Percentiles rank a stretch among this genome's conserved stretches.
Conservation (phyloP, 202 grass and related monocot genomes). For the Panicum virgatum region DNA sequence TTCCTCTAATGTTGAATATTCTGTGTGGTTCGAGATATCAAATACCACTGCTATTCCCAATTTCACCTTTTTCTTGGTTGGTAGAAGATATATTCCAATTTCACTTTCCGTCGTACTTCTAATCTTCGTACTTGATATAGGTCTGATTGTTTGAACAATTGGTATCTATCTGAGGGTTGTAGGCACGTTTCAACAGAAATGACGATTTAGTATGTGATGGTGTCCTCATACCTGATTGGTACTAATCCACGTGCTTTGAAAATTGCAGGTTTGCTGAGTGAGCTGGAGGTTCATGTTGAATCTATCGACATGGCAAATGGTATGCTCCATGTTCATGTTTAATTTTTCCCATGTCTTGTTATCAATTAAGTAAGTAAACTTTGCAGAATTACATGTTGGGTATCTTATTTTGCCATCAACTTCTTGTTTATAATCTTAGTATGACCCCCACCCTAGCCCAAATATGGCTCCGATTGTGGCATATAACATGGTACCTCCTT, state of each 20-base stretch:
- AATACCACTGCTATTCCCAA: not conserved
- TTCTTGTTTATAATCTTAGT: not conserved
- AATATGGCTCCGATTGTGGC: not conserved
- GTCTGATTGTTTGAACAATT: not conserved
- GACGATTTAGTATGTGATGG: not conserved
- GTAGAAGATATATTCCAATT: not conserved
- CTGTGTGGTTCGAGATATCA: not conserved
- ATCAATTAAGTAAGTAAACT: not conserved
- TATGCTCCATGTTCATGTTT: conserved; percentile 31
- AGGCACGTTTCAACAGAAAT: too few relatives aligned
- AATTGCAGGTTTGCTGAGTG: conserved; percentile 64
- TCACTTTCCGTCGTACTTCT: not conserved
- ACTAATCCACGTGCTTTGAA: conserved; percentile 15
- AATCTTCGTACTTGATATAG: not conserved
- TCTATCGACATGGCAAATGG: conserved; percentile 92
- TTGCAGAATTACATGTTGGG: not conserved
- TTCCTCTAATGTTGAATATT: not conserved
- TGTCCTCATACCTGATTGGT: not conserved
- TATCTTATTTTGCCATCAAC: not conserved
- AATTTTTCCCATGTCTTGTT: not conserved
- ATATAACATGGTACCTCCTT: not conserved
- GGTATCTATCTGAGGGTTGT: not conserved
- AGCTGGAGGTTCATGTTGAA: conserved; percentile 87
- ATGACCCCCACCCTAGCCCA: not conserved
- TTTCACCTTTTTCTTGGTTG: not conserved